These are phyloP conservation scores for Zygoascus ofunaensis DNA, from an alignment of 805 yeast genomes.

Conservation along the genomic window DNA sequence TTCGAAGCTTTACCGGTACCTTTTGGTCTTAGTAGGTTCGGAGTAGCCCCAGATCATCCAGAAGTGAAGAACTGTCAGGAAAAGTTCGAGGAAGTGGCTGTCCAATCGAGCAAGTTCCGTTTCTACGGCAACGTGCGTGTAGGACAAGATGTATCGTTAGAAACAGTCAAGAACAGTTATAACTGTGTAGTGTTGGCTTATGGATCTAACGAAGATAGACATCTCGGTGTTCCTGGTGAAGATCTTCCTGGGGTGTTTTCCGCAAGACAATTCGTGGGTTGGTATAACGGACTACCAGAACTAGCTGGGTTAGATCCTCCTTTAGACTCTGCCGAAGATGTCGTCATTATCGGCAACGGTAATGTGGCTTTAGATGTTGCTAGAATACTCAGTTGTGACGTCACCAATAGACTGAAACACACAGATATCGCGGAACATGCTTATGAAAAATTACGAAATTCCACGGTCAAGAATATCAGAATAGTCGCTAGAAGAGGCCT, in stretches of 20 bases:
- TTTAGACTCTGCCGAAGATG: conserved; percentile 51
- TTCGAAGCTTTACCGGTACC: conserved; percentile 85
- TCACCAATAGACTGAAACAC: conserved; percentile 41
- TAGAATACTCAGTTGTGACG: conserved; percentile 57
- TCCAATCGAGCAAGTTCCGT: conserved; percentile 31
- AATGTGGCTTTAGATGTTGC: conserved; percentile 93
- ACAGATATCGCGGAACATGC: conserved; percentile 73
- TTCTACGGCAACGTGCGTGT: conserved; percentile 67
- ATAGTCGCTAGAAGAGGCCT: conserved; percentile 84
- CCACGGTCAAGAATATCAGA: conserved; percentile 53
- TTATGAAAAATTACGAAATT: conserved; percentile 38
- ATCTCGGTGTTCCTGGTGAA: conserved; percentile 50
- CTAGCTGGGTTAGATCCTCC: conserved; percentile 42
- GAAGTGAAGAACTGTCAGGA: conserved; percentile 74
- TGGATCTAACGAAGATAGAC: conserved; percentile 57
- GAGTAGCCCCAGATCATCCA: conserved; percentile 99
- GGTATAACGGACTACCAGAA: conserved; percentile 91
- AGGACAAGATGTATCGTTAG: conserved; percentile 52
- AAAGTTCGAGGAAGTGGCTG: conserved; percentile 49
- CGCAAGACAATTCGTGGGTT: conserved; percentile 82
- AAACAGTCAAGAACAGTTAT: conserved; percentile 44
- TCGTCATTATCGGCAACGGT: conserved; percentile 89
- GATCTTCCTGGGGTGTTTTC: conserved; percentile 55
- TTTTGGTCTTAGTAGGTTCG: conserved; percentile 81
- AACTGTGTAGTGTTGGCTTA: conserved; percentile 73